phyloP scores from a whole-genome alignment of 2,329 filamentous ascomycete genomes.

The Paramyrothecium roridum region DNA sequence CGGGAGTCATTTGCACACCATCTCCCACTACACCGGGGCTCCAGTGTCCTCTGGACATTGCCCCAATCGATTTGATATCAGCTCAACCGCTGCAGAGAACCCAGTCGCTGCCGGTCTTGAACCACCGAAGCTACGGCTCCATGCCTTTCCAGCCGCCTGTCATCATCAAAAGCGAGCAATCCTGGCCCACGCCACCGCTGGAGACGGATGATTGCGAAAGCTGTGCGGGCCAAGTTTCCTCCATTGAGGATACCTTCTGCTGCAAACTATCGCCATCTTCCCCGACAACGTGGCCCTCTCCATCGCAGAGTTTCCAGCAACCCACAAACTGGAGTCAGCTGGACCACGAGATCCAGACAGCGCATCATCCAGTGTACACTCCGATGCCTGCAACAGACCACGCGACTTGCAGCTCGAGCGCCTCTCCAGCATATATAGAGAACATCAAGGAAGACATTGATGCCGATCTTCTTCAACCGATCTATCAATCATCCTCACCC shows the following conservation, averaged over 20 bases:
- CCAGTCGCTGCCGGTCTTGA: slow-evolving; percentile 10
- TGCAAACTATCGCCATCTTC: slow-evolving; percentile 24
- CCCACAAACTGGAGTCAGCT: neutral
- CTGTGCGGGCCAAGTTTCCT: slow-evolving; percentile 31
- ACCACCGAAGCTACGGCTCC: slow-evolving; percentile 15
- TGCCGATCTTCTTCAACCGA: neutral
- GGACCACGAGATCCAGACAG: neutral
- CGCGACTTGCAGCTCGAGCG: neutral
- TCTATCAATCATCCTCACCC: neutral
- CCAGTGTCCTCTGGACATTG: slow-evolving; percentile 16
- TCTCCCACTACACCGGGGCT: slow-evolving; percentile 16
- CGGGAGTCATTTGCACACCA: slow-evolving; percentile 18
- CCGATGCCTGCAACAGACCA: neutral
- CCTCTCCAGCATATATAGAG: neutral
- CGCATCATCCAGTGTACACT: neutral
- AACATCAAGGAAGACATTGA: neutral
- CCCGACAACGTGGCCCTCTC: slow-evolving; percentile 30
- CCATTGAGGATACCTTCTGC: slow-evolving; percentile 15
- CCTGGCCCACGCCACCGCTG: slow-evolving; percentile 34
- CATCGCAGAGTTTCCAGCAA: slow-evolving; percentile 15
- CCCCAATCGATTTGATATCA: slow-evolving; percentile 13
- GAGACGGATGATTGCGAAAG: slow-evolving; percentile 33
- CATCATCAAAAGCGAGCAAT: slow-evolving; percentile 14
- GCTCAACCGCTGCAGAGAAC: slow-evolving; percentile 15
- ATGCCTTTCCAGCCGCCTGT: slow-evolving; percentile 18